Conservation (phyloP, 2,329 filamentous ascomycete species). For the Botrytis sinoallii region DNA sequence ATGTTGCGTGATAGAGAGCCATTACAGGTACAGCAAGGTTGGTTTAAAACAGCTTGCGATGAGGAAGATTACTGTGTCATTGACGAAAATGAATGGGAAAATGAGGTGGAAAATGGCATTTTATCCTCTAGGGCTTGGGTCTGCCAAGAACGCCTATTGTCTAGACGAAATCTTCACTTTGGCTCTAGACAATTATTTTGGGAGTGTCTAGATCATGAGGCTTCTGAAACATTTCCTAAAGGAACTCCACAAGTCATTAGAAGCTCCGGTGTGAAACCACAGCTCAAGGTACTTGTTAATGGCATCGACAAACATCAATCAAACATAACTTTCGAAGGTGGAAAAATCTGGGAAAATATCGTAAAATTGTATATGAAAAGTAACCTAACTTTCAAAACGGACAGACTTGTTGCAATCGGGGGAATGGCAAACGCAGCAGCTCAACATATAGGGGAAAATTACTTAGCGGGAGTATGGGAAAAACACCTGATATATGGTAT, state of each 20-base stretch:
- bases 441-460: not conserved
- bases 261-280: rapidly evolving
- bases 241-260: rapidly evolving
- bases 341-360: rapidly evolving
- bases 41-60: not conserved
- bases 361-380: not conserved
- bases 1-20: not conserved
- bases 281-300: not conserved
- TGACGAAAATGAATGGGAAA: rapidly evolving
- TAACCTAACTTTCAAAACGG: not conserved
- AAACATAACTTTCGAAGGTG: rapidly evolving
- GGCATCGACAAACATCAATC: too few relatives aligned
- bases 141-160: not conserved
- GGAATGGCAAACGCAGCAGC: not conserved
- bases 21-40: not conserved
- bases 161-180: not conserved
- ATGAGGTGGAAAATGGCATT: rapidly evolving
- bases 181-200: not conserved
- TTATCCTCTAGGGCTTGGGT: not conserved
- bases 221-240: not conserved
- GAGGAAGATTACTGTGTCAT: rapidly evolving
- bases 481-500: not conserved
- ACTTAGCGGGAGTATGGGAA: not conserved
- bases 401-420: not conserved
- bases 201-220: not conserved